Conservation (phyloP, 1,139 yeast species). For the Magnusiomyces tetraspermus region DNA sequence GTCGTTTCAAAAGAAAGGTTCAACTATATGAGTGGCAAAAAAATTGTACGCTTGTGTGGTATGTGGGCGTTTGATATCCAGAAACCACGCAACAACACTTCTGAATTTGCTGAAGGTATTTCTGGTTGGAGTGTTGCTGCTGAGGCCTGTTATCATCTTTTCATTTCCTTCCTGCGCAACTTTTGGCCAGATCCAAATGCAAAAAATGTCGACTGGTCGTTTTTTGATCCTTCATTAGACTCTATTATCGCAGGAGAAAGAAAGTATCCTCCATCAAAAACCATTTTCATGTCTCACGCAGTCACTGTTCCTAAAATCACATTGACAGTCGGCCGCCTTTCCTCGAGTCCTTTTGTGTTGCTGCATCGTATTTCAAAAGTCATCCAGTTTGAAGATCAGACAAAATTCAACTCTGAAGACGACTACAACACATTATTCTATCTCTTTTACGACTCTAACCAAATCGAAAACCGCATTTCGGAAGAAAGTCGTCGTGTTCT, state of each 20-base stretch:
- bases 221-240: slow-evolving; percentile 17
- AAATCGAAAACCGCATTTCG: slow-evolving; percentile 56
- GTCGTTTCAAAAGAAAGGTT: slow-evolving; percentile 73
- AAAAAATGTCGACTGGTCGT: not conserved
- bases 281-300: slow-evolving; percentile 33
- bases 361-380: slow-evolving; percentile 55
- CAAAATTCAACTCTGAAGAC: slow-evolving; percentile 62
- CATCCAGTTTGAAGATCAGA: slow-evolving; percentile 60
- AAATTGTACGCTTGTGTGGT: slow-evolving; percentile 72
- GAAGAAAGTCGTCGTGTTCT: slow-evolving; percentile 65
- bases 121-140: slow-evolving; percentile 63
- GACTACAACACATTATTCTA: slow-evolving; percentile 69
- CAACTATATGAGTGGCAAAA: slow-evolving; percentile 70
- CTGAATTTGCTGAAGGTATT: slow-evolving; percentile 58
- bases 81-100: slow-evolving; percentile 25
- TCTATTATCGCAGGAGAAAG: slow-evolving; percentile 46
- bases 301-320: slow-evolving; percentile 61
- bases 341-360: slow-evolving; percentile 49
- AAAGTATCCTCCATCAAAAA: slow-evolving; percentile 28
- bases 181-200: slow-evolving; percentile 34
- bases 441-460: slow-evolving; percentile 54
- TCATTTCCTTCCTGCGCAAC: slow-evolving; percentile 68
- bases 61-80: slow-evolving; percentile 71
- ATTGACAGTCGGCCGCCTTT: slow-evolving; percentile 52
- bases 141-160: slow-evolving; percentile 75